Evolutionary conservation across 2,329 filamentous ascomycete genomes (phyloP).

Genomic region (Orbilia quercus): DNA sequence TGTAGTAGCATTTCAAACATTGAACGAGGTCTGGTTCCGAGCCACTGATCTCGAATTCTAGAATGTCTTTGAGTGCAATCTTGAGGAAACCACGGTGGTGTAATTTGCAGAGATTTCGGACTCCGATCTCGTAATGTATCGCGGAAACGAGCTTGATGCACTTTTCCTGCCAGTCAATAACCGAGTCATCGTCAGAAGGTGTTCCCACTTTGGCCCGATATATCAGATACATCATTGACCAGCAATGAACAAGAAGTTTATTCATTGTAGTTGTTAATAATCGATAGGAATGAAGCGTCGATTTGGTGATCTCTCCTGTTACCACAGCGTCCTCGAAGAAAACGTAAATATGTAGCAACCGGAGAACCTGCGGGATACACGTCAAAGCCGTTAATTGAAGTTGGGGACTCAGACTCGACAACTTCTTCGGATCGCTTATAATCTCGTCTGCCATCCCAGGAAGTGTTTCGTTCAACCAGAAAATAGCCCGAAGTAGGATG

Average conservation of each 20-base stretch:
- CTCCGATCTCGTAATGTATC: slow-evolving; percentile 86
- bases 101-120: slow-evolving; percentile 84
- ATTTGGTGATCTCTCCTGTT: slow-evolving; percentile 75
- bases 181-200: slow-evolving; percentile 36
- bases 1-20: slow-evolving; percentile 59
- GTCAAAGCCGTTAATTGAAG: slow-evolving; percentile 79
- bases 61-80: slow-evolving; percentile 85
- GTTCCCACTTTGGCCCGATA: slow-evolving; percentile 57
- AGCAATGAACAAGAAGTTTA: slow-evolving; percentile 86
- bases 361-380: slow-evolving; percentile 76
- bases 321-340: slow-evolving; percentile 88
- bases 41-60: slow-evolving; percentile 75
- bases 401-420: slow-evolving; percentile 64
- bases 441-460: slow-evolving; percentile 52
- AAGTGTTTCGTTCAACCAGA: slow-evolving; percentile 63
- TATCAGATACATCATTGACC: slow-evolving; percentile 80
- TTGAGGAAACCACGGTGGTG: slow-evolving; percentile 84
- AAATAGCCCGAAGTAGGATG: slow-evolving; percentile 69
- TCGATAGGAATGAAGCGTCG: slow-evolving; percentile 67
- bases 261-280: slow-evolving; percentile 76
- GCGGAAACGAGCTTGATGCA: slow-evolving; percentile 79
- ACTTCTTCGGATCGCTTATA: slow-evolving; percentile 40
- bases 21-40: slow-evolving; percentile 86
- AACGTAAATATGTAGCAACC: slow-evolving; percentile 80
- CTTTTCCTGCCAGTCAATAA: slow-evolving; percentile 51